A percentile compares a stretch with the other conserved stretches of the same genome.
Evolutionary conservation across 2,329 filamentous ascomycete genomes (phyloP).

Genomic region (Ophiocordyceps robertsii): DNA sequence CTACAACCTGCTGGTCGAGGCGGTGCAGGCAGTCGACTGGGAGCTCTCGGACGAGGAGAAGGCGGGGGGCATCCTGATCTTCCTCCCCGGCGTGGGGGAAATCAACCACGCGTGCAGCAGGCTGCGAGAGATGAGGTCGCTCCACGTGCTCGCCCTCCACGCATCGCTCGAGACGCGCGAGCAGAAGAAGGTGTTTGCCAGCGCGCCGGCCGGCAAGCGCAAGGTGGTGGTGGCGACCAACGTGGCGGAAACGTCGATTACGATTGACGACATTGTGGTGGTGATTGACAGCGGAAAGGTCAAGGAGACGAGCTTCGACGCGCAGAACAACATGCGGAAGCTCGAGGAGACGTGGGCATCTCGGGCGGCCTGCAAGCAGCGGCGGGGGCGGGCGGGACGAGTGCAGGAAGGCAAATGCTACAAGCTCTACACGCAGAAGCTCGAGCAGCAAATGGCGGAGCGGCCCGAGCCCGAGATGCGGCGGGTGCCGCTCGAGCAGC

Average conservation of each 20-base stretch:
- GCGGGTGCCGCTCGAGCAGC: conserved; percentile 82
- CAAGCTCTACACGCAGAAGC: conserved; percentile 81
- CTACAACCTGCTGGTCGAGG: conserved; percentile 72
- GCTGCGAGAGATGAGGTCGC: conserved; percentile 44
- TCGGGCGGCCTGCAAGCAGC: conserved; percentile 83
- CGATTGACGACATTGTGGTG: conserved; percentile 91
- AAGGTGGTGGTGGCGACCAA: conserved; percentile 95
- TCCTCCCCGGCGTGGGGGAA: conserved; percentile 82
- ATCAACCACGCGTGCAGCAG: conserved; percentile 69
- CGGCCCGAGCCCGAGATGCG: conserved; percentile 89
- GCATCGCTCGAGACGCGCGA: conserved; percentile 82
- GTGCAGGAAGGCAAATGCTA: conserved; percentile 87
- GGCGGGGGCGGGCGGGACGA: conserved; percentile 83
- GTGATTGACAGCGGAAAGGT: conserved; percentile 93
- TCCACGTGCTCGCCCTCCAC: conserved; percentile 78
- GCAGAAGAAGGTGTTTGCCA: conserved; percentile 74
- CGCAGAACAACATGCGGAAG: conserved; percentile 83
- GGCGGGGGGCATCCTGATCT: conserved; percentile 78
- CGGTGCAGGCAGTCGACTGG: conserved; percentile 68
- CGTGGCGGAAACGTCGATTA: conserved; percentile 96
- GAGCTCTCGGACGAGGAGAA: conserved; percentile 54
- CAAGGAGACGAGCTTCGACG: conserved; percentile 92
- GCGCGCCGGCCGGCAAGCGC: conserved; percentile 62
- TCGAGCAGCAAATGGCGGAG: conserved; percentile 76
- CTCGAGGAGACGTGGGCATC: conserved; percentile 95